Evolutionary conservation across 1,284 basidiomycete species (phyloP), one percentile per base, ranked within the genome.

Genomic region (Laetiporus sulphureus): DNA sequence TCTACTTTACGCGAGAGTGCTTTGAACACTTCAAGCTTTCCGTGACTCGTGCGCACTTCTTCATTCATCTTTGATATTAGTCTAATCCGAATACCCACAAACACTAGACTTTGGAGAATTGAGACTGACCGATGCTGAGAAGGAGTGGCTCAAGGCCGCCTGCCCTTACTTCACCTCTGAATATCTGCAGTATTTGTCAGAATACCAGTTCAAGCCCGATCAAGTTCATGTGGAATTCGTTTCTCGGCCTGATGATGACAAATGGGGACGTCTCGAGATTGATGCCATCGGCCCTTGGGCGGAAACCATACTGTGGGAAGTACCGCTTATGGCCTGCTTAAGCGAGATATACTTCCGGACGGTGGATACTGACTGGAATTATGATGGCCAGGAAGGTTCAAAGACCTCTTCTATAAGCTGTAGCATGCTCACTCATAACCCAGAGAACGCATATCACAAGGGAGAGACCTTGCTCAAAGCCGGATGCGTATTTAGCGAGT

Each of bases 251-350:
- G 59, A 67, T 2, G 68, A 77, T 44, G 62, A 64, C 16, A 64
- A 79, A 25, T 63, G 63, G 41, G 95, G 95, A 1, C 65, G 74
- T 42, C 69, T 98, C 29, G 77, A 85, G 40, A 82, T 98, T 46
- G 73, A 77, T 44, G 79, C 83, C 8, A 58, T 60, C 22, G 95
- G 95, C 0, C 72, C 74, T 3, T 99, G 96, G 95, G 67, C 68
- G 1, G 91, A 97, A 50, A 81, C 89, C 5, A 97, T 99, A 46
- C 66, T 97, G 15, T 99, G 96, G 81, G 95, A 99, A 65, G 92
- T 98, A 0, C 93, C 91, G 2, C 69, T 97, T 35, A 92, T 97
- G 90, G 82, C 91, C 7, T 84, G 83, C 52, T 68, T 93, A 36
- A 89, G 89, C 63, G 80, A 91, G 65, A 75, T 75, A 20, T 86